Evolutionary conservation across 1,139 yeast genomes (phyloP).

Genomic region (Hanseniaspora sp.): DNA sequence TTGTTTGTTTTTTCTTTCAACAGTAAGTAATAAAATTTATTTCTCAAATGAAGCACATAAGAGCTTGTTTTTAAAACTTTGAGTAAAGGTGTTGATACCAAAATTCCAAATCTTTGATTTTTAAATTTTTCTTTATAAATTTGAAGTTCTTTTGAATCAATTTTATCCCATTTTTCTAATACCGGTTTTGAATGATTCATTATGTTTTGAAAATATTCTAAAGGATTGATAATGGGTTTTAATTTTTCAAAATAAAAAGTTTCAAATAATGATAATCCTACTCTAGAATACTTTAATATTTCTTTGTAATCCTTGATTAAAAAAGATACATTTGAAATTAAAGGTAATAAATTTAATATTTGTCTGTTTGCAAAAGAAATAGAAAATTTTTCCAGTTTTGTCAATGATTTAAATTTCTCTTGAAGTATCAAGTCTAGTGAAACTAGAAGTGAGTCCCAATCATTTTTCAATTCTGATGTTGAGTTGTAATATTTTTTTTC

Average conservation of each 20-base stretch:
- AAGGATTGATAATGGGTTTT: background rate
- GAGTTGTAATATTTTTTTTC: background rate
- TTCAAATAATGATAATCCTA: background rate
- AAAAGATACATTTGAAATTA: background rate
- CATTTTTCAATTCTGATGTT: background rate
- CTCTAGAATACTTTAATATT: background rate
- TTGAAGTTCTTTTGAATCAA: background rate
- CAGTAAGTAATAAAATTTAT: background rate
- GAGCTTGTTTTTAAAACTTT: background rate
- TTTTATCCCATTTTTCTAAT: background rate
- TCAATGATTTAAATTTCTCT: background rate
- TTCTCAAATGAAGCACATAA: background rate
- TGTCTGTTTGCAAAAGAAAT: background rate
- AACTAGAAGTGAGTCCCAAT: background rate
- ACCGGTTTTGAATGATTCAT: background rate
- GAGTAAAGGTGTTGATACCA: background rate
- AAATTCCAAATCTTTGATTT: background rate
- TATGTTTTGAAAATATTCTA: background rate
- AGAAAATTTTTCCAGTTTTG: background rate
- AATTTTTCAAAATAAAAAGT: slow-evolving; percentile 1
- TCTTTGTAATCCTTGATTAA: background rate
- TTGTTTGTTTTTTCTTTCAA: background rate
- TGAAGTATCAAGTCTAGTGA: background rate
- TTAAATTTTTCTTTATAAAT: background rate
- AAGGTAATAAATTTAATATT: background rate